Conservation (phyloP, 2,329 filamentous ascomycete genomes). For the Diaporthe australafricana region DNA sequence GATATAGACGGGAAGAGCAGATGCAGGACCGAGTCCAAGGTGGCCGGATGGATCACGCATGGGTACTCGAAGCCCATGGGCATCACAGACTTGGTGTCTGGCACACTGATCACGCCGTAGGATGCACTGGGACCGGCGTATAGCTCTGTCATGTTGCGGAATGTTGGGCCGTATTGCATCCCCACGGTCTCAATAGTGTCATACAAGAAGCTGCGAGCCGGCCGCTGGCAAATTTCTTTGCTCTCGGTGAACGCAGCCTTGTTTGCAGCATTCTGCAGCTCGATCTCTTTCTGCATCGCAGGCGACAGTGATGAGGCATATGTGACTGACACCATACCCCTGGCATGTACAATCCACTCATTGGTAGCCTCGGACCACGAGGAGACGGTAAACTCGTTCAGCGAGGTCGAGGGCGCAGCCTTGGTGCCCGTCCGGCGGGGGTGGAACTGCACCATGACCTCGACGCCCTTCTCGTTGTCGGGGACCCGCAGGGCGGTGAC, state of each 20-base stretch:
- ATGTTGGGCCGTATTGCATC: constrained; percentile 10
- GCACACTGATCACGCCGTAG: constrained; percentile 5
- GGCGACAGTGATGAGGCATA: background rate
- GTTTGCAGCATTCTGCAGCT: background rate
- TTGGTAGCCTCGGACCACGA: constrained; percentile 17
- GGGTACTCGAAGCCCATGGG: constrained; percentile 17
- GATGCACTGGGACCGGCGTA: background rate
- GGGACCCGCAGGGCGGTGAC: constrained; percentile 38
- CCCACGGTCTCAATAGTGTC: constrained; percentile 18
- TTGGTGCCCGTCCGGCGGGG: constrained; percentile 36
- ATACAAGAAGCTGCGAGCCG: constrained; percentile 13
- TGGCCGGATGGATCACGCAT: constrained; percentile 20
- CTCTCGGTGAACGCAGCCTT: background rate
- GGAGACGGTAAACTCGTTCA: constrained; percentile 18
- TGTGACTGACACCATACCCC: background rate
- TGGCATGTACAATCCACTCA: background rate
- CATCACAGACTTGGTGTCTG: constrained; percentile 18
- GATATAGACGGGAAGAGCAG: constrained; percentile 23
- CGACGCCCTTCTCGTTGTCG: constrained; percentile 39
- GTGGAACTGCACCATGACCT: constrained; percentile 39
- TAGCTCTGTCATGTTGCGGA: constrained; percentile 16
- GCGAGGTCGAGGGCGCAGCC: background rate
- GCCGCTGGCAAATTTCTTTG: constrained; percentile 3
- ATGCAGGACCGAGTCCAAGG: background rate
- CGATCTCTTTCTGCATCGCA: background rate